Evolutionary conservation across 805 yeast genomes (phyloP).

Genomic region (Kazachstania taianensis): DNA sequence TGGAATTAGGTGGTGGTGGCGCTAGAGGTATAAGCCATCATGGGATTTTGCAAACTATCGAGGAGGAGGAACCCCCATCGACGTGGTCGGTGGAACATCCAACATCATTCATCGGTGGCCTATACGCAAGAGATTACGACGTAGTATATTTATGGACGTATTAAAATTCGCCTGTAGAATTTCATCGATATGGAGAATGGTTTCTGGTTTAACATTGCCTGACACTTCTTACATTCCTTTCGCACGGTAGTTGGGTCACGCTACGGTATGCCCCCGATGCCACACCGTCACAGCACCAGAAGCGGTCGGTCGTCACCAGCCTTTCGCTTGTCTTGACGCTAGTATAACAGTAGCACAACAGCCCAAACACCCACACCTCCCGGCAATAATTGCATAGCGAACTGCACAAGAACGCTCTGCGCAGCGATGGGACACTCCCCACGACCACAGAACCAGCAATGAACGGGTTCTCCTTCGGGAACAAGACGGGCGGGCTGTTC

Average conservation of each 20-base stretch:
- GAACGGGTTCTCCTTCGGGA: constrained; percentile 5
- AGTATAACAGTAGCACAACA: no score
- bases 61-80: constrained; percentile 89
- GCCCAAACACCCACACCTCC: no score
- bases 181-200: constrained; percentile 75
- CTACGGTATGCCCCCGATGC: no score
- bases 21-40: constrained; percentile 90
- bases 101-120: constrained; percentile 88
- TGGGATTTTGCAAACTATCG: constrained; percentile 84
- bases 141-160: constrained; percentile 82
- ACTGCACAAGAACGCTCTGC: no score
- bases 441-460: neutral
- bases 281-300: no score
- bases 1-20: constrained; percentile 96
- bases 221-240: constrained; percentile 86
- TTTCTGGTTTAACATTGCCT: constrained; percentile 83
- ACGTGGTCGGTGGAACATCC: constrained; percentile 90
- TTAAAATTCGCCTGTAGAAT: constrained; percentile 78
- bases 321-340: no score
- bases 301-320: no score
- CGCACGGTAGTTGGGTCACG: no score
- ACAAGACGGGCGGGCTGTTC: constrained; percentile 2
- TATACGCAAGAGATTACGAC: constrained; percentile 88
- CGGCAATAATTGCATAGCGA: no score
- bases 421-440: no score